Base-by-base conservation (phyloP, 2,329 filamentous ascomycete species). In the Phoma herbarum region DNA sequence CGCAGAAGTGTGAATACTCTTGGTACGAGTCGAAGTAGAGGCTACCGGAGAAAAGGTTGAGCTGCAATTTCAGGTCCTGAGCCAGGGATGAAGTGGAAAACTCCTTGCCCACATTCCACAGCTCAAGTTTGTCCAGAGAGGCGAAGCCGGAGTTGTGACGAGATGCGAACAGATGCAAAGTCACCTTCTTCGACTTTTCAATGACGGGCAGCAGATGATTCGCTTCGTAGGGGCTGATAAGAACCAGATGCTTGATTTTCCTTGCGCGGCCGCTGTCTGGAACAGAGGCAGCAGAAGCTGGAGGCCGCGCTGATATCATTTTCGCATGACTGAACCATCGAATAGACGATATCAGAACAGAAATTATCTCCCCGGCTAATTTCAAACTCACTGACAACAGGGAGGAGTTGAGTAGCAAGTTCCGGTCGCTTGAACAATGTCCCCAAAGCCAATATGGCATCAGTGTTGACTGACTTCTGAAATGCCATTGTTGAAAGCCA, bases 21-120 rank as follows among this genome's bases (percentile, higher is more conserved):
- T 75, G 57, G 42, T 80, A 84, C 0, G 79, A 81, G 0, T 69
- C 72, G 10, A 91, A 77, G 63, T 91, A 92, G 0, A 91, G 78
- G 53, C 90, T 87, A 0, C 89, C 90, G 0, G 90, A 80, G 53
- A 92, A 91, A 0, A 92, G 74, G 42, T 89, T 88, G 0, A 92
- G 79, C 55, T 85, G 79, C 0, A 79, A 74, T 0, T 76, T 70
- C 0, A 84, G 66, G 0, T 54, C 68, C 10, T 65, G 70, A 12
- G 63, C 67, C 4, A 71, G 54, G 8, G 26, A 31, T 2, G 6
- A 12, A 1, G 58, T 25, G 0, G 45, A 59, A 20, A 65, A 61
- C 0, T 1, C 7, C 2, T 61, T 57, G 0, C 70, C 78, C 1
- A 81, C 54, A 1, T 72, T 78, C 64, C 79, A 84, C 1, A 86